Conservation (phyloP, 2,329 filamentous ascomycete genomes). For the Cercospora canescens region DNA sequence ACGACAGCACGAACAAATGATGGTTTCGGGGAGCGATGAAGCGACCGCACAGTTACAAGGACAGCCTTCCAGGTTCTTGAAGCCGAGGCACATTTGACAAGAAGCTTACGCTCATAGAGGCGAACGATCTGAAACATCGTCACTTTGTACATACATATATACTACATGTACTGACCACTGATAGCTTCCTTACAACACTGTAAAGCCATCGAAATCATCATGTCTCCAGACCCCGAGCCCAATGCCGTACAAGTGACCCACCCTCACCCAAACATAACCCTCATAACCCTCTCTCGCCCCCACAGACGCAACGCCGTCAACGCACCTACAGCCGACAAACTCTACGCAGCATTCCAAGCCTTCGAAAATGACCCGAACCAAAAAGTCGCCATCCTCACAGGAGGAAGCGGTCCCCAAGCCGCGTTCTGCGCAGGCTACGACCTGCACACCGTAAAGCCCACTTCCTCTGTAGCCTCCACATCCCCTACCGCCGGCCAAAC, state of each 20-base stretch:
- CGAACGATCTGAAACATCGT: background rate
- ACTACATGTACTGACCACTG: background rate
- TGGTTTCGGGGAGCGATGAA: background rate
- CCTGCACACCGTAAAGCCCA: constrained; percentile 44
- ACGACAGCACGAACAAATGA: no score
- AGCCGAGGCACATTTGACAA: background rate
- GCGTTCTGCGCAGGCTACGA: constrained; percentile 59
- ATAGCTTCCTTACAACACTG: background rate
- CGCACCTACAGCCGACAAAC: constrained; percentile 47
- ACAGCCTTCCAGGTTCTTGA: background rate
- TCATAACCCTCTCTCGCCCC: constrained; percentile 57
- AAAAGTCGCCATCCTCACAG: constrained; percentile 49
- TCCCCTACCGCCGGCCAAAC: background rate
- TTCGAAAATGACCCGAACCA: constrained; percentile 54
- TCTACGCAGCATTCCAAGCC: constrained; percentile 49
- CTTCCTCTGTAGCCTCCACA: background rate
- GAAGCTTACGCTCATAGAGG: background rate
- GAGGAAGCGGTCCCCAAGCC: constrained; percentile 36
- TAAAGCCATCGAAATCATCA: background rate
- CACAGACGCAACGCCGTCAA: constrained; percentile 56
- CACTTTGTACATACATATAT: background rate
- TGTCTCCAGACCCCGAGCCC: background rate
- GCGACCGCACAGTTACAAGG: background rate
- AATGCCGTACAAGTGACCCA: constrained; percentile 26
- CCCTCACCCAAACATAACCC: constrained; percentile 48